A percentile compares a stretch with the other conserved stretches of the same genome.
Evolutionary conservation across 1,284 basidiomycete species (phyloP).

Genomic region (Tylopilus orsonianus): DNA sequence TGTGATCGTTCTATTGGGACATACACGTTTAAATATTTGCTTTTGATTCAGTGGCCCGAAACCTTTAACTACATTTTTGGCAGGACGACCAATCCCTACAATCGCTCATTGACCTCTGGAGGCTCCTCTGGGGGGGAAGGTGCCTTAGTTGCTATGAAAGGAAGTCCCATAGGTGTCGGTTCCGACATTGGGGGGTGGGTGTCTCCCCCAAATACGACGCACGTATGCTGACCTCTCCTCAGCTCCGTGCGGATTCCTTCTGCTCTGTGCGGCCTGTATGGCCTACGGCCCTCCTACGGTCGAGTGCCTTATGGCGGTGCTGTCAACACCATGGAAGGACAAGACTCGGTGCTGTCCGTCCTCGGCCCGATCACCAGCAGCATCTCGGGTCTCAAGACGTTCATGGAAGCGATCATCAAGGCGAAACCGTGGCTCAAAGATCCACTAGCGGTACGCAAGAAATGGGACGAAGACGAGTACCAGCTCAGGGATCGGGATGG

Average conservation of each 20-base stretch:
- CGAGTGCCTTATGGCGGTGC: conserved; percentile 72
- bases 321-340: conserved; percentile 63
- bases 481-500: conserved; percentile 56
- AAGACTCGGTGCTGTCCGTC: conserved; percentile 69
- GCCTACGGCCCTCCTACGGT: conserved; percentile 67
- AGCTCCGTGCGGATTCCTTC: conserved; percentile 73
- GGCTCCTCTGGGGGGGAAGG: conserved; percentile 70
- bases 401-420: conserved; percentile 58
- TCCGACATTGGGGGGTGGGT: conserved; percentile 66
- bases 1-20: not conserved
- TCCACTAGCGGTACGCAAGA: conserved; percentile 59
- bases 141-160: conserved; percentile 55
- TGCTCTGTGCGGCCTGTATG: conserved; percentile 65
- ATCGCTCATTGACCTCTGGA: conserved; percentile 51
- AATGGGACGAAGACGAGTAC: conserved; percentile 65
- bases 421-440: conserved; percentile 71
- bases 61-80: conserved; percentile 68
- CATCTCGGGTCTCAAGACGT: conserved; percentile 58
- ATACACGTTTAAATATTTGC: not conserved
- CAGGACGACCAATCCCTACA: conserved; percentile 64
- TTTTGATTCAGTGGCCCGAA: conserved; percentile 54
- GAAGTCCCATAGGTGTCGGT: conserved; percentile 64
- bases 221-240: not conserved
- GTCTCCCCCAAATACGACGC: not conserved
- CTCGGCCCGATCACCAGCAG: conserved; percentile 69